Evolutionary conservation across 352 stramenopile genomes (phyloP).

Genomic region (Phytophthora chlamydospora): DNA sequence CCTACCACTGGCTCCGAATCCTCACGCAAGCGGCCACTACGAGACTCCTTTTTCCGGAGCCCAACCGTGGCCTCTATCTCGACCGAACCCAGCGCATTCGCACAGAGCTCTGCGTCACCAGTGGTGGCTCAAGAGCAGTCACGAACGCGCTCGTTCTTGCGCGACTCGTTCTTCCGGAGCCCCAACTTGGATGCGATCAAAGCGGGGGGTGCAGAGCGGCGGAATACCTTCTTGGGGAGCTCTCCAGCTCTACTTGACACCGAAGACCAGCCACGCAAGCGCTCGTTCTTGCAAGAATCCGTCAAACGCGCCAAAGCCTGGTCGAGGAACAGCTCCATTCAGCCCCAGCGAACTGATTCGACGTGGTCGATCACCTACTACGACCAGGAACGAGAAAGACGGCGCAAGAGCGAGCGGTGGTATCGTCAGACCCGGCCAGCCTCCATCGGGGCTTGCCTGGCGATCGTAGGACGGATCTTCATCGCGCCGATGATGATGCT

Average conservation of each 20-base stretch:
- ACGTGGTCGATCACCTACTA: constrained; percentile 25
- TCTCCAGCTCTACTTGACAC: not conserved
- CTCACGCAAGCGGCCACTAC: not conserved
- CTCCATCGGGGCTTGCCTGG: constrained; percentile 29
- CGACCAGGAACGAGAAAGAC: constrained; percentile 20
- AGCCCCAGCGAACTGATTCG: constrained; percentile 22
- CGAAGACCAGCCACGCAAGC: not conserved
- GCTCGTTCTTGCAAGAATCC: constrained; percentile 17
- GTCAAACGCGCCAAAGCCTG: constrained; percentile 19
- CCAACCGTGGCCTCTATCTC: constrained; percentile 2
- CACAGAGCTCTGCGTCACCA: constrained; percentile 5
- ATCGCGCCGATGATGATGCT: constrained; percentile 25
- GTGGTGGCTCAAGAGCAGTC: not conserved
- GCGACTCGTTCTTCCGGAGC: not conserved
- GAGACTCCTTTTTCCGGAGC: constrained; percentile 5
- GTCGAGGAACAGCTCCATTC: constrained; percentile 5
- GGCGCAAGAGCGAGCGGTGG: constrained; percentile 13
- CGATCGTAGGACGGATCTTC: constrained; percentile 27
- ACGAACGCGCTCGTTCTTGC: not conserved
- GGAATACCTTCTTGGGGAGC: not conserved
- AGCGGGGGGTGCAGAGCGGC: not conserved
- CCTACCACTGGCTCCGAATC: not conserved
- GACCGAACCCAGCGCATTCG: not conserved
- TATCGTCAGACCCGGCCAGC: constrained; percentile 32
- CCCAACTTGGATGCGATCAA: not conserved